These are phyloP conservation scores for Russula compacta DNA, from an alignment of 768 basidiomycete genomes.

Conservation along the genomic window DNA sequence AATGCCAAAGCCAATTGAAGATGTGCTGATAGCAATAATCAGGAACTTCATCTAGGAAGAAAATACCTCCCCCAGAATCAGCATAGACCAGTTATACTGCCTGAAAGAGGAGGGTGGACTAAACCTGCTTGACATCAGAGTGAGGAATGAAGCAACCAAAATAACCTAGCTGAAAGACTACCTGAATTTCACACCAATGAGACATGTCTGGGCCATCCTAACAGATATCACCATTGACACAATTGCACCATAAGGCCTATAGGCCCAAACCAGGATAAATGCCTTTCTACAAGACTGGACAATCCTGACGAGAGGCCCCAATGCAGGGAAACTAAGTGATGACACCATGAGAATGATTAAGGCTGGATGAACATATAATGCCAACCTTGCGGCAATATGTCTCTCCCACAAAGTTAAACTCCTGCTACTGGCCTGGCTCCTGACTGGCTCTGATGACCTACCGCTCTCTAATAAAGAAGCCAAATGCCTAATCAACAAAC, in stretches of 20 bases:
- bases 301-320: not conserved
- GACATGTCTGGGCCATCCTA: slow-evolving; percentile 18
- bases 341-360: slow-evolving; percentile 7
- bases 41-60: slow-evolving; percentile 1
- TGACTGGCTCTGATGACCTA: fast-evolving
- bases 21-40: slow-evolving; percentile 15
- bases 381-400: not conserved
- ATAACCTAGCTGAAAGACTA: not conserved
- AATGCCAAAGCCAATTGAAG: slow-evolving; percentile 22
- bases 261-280: too few species aligned
- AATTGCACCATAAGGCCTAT: too few species aligned
- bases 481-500: not conserved
- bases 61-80: not conserved
- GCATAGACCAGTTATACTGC: too few species aligned
- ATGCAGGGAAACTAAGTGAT: not conserved
- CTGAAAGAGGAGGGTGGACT: not conserved
- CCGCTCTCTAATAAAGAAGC: fast-evolving
- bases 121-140: not conserved
- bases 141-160: not conserved
- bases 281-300: slow-evolving; percentile 17
- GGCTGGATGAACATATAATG: not conserved
- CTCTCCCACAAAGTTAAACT: not conserved
- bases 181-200: not conserved
- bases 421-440: not conserved
- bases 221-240: not conserved